phyloP scores from a whole-genome alignment of 495 filamentous ascomycete genomes.

The Hypoxylon crocopeplum region DNA sequence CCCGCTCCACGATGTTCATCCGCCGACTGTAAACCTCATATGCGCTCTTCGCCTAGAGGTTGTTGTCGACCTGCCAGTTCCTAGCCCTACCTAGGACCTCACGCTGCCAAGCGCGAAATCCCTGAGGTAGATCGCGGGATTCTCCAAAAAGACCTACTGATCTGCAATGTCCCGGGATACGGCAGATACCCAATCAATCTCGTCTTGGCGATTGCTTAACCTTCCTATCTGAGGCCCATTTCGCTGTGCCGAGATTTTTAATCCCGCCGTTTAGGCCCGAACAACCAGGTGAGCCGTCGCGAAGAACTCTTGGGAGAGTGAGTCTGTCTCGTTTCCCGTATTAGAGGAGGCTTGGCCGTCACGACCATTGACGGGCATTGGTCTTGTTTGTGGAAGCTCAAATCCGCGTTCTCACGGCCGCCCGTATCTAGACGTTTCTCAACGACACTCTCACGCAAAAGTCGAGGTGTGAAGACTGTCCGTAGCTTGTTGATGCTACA shows the following conservation, averaged over 20 bases:
- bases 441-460: not conserved
- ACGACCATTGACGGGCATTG: slow-evolving; percentile 2
- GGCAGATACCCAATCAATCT: slow-evolving; percentile 18
- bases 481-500: slow-evolving; percentile 8
- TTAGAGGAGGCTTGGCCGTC: slow-evolving; percentile 7
- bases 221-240: slow-evolving; percentile 25
- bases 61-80: too few species aligned
- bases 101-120: too few species aligned
- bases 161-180: slow-evolving; percentile 3
- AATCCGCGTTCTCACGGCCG: not conserved
- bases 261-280: slow-evolving; percentile 28
- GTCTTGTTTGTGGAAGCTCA: slow-evolving; percentile 22
- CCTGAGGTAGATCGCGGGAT: too few species aligned
- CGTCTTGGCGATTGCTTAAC: slow-evolving; percentile 33
- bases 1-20: too few species aligned
- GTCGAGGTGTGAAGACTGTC: not conserved
- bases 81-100: too few species aligned
- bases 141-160: not conserved
- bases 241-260: slow-evolving; percentile 1
- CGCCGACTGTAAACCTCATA: too few species aligned
- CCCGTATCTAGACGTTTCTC: not conserved
- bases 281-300: not conserved
- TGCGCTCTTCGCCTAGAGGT: too few species aligned
- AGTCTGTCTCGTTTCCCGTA: too few species aligned
- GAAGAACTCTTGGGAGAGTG: too few species aligned